Conservation (phyloP, 495 filamentous ascomycete genomes). For the Ascodesmis nigricans region DNA sequence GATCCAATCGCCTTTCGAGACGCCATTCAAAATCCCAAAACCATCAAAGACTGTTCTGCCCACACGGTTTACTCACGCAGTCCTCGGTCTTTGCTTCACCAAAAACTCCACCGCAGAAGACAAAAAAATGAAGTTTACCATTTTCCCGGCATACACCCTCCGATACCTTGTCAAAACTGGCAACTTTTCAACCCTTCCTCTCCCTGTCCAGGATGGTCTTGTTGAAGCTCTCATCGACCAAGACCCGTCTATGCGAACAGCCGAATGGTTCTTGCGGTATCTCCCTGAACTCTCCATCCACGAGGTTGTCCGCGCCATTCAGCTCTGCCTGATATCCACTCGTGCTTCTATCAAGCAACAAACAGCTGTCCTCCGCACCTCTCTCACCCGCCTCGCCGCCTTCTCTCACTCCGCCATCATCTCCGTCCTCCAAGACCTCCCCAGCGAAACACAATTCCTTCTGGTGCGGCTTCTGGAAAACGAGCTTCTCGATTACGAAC, state of each 20-base stretch:
- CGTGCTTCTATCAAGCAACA: conserved; percentile 7
- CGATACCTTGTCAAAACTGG: conserved; percentile 19
- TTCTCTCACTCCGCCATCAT: conserved; percentile 12
- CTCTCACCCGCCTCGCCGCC: conserved; percentile 12
- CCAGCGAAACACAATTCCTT: conserved; percentile 8
- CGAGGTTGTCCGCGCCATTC: conserved; percentile 13
- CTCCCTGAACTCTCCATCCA: conserved; percentile 4
- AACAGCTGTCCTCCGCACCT: conserved; percentile 13
- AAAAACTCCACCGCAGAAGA: conserved; percentile 1
- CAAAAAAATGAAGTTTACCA: conserved; percentile 6
- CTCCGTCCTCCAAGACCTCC: conserved; percentile 7
- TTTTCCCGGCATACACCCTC: conserved; percentile 16
- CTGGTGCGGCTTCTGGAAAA: conserved; percentile 14
- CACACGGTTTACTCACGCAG: too few relatives aligned
- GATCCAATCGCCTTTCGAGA: too few relatives aligned
- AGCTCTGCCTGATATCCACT: conserved; percentile 3
- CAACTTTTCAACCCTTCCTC: conserved; percentile 14
- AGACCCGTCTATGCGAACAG: conserved; percentile 13
- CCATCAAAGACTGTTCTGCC: conserved; percentile 8
- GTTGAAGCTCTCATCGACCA: conserved; percentile 8
- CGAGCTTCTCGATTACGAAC: conserved; percentile 12
- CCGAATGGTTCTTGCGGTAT: conserved; percentile 14
- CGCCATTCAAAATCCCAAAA: conserved; percentile 2
- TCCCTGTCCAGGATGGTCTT: conserved; percentile 10
- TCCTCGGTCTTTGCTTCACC: conserved; percentile 12